Percentiles rank a stretch among this genome's conserved stretches.
Conservation (phyloP, 768 basidiomycete species). For the Mycena venus region DNA sequence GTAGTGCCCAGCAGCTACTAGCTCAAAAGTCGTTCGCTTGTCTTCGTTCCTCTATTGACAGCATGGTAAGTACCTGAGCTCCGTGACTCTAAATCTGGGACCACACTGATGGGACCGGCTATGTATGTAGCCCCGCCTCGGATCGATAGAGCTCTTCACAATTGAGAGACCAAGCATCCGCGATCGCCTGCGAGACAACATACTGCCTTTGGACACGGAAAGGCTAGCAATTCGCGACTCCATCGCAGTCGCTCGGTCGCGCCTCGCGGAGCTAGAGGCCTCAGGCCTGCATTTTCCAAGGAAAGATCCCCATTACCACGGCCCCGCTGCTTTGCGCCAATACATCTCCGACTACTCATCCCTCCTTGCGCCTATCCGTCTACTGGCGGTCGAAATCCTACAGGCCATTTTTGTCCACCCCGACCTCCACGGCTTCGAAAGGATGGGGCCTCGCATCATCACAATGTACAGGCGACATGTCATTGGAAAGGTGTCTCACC, state of each 20-base stretch:
- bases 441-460: background rate
- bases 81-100: too few relatives aligned
- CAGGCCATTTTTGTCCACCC: background rate
- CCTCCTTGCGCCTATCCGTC: constrained; percentile 12
- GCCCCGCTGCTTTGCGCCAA: background rate
- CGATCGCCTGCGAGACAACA: background rate
- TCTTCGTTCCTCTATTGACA: too few relatives aligned
- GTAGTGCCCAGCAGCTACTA: too few relatives aligned
- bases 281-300: background rate
- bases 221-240: background rate
- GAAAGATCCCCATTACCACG: too few relatives aligned
- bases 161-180: too few relatives aligned
- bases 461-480: background rate
- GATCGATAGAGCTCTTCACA: too few relatives aligned
- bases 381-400: background rate
- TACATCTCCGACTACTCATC: constrained; percentile 12
- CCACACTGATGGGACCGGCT: too few relatives aligned
- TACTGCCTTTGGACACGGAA: background rate
- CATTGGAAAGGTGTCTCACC: background rate
- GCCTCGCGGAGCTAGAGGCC: background rate
- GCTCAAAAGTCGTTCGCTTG: too few relatives aligned
- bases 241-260: background rate
- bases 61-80: too few relatives aligned
- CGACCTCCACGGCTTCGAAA: background rate
- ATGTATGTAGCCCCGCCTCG: too few relatives aligned